Evolutionary conservation across 371 early-diverging fungal species (phyloP), one percentile per base, ranked within the genome.

Genomic region (Apophysomyces sp.): DNA sequence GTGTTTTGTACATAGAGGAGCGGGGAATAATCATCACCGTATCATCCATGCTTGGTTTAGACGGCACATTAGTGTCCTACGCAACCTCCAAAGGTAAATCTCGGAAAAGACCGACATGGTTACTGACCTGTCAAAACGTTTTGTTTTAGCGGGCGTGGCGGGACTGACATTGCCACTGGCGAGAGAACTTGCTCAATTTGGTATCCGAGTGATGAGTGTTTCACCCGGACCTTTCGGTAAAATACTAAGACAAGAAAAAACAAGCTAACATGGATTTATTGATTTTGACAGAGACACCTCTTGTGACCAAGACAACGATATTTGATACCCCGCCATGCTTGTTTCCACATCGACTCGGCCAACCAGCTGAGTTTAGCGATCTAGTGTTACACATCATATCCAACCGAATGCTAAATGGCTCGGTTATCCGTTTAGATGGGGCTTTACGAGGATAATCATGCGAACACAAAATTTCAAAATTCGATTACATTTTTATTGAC

Each of bases 121-220:
- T 56, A 40, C 27, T 36, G 7, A 27, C 16, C 49, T 34, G 34
- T 34, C 5, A 34, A n/a, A n/a, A n/a, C n/a, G n/a, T n/a, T 40
- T 55, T 31, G 15, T 24, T 55, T 1, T 24, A 78, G 80, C 80
- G 24, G 88, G 78, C 54, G 73, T 87, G 39, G 80, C 84, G 30
- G 83, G 83, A 2, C 62, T 87, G 63, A 85, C 86, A 4, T 56
- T 88, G 18, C 88, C 88, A 6, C 69, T 88, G 67, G 87, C 88
- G 21, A 73, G 74, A 32, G 86, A 88, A 31, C 52, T 88, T 36
- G 66, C 86, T 26, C 57, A 66, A 5, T 76, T 74, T 59, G 84
- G 86, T 55, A 67, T 84, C 28, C 84, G 86, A 7, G 82, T 85
- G 3, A 76, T 82, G 67, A 73, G 78, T n/a, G 75, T 88, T 39